These are phyloP conservation scores for Priceomyces melissophilus DNA, from an alignment of 805 yeast species.

Conservation along the genomic window DNA sequence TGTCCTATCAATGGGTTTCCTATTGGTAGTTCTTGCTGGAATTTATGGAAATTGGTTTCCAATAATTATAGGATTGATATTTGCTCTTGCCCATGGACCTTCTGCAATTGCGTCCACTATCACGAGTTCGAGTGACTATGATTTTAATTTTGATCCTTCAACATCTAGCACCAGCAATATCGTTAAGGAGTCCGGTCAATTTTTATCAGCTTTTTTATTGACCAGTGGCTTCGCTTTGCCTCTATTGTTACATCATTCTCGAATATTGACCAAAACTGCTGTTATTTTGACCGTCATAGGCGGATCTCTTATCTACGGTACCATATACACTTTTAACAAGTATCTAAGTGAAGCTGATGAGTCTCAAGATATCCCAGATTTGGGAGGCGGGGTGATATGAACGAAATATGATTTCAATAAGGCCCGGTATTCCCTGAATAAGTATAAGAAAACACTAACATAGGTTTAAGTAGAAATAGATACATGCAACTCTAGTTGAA, in stretches of 20 bases:
- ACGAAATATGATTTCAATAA: not conserved
- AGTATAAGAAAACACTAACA: not conserved
- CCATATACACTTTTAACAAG: constrained; percentile 77
- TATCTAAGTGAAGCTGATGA: constrained; percentile 55
- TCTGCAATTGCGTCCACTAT: constrained; percentile 31
- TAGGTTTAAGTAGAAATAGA: not conserved
- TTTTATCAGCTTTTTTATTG: constrained; percentile 71
- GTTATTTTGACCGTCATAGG: constrained; percentile 76
- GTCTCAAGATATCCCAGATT: constrained; percentile 19
- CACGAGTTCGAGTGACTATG: constrained; percentile 35
- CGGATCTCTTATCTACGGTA: constrained; percentile 77
- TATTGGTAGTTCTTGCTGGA: constrained; percentile 82
- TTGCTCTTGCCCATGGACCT: constrained; percentile 40
- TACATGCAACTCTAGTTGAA: too few relatives aligned
- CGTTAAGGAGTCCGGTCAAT: constrained; percentile 76
- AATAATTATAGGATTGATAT: constrained; percentile 53
- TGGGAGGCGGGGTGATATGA: constrained; percentile 24
- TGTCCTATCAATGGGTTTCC: constrained; percentile 84
- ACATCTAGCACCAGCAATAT: constrained; percentile 27
- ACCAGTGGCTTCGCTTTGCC: constrained; percentile 75
- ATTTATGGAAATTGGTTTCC: constrained; percentile 91
- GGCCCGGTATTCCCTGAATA: not conserved
- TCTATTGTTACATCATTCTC: constrained; percentile 69
- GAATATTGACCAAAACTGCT: constrained; percentile 66
- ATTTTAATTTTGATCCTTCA: constrained; percentile 40